Evolutionary conservation across 305 asterid genomes (phyloP).

Genomic region (Solanum chacoense): DNA sequence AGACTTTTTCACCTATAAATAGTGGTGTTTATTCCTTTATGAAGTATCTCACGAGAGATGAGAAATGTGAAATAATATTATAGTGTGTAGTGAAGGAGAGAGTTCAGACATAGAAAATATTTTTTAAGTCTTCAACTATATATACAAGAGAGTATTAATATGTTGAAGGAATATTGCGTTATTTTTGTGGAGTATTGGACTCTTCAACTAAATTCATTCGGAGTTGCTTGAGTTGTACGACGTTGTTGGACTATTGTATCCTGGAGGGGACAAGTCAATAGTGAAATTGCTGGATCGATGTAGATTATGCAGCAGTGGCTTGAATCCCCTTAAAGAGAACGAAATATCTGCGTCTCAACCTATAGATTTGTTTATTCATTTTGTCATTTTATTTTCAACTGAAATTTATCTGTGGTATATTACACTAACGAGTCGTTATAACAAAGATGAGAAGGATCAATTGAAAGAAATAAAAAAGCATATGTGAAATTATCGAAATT

Average conservation of each 20-base stretch:
- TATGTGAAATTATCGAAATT: too few relatives aligned
- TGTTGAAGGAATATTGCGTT: not conserved
- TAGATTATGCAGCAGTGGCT: not conserved
- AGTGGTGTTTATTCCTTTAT: not conserved
- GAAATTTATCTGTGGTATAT: too few relatives aligned
- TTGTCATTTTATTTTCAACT: too few relatives aligned
- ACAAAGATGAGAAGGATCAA: too few relatives aligned
- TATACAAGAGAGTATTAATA: too few relatives aligned
- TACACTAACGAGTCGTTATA: too few relatives aligned
- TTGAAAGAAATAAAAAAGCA: too few relatives aligned
- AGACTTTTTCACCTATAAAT: too few relatives aligned
- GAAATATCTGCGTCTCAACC: accelerated
- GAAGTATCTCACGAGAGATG: not conserved
- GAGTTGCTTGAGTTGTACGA: not conserved
- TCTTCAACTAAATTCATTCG: not conserved
- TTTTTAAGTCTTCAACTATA: too few relatives aligned
- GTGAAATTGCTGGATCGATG: not conserved
- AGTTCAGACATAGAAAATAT: too few relatives aligned
- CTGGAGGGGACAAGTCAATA: not conserved
- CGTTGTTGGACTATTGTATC: not conserved
- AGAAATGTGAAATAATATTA: not conserved
- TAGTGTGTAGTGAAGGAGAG: not conserved
- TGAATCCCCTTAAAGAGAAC: not conserved
- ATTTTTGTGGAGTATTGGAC: not conserved
- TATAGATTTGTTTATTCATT: too few relatives aligned